A percentile compares a stretch with the other conserved stretches of the same genome.
Conservation (phyloP, 1,139 yeast species). For the Kodamaea ohmeri region DNA sequence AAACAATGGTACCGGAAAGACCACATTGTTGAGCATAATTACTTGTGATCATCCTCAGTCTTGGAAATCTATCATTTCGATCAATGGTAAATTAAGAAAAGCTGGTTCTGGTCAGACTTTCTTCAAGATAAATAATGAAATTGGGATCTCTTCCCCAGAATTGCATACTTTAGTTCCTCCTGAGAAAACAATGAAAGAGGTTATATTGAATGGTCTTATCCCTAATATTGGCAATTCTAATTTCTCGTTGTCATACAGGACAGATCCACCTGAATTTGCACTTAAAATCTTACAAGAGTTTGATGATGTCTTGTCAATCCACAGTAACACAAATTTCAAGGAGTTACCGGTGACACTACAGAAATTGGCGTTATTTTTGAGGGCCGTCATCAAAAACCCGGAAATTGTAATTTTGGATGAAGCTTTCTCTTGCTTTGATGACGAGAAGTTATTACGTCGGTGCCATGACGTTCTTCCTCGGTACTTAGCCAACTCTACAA, state of each 20-base stretch:
- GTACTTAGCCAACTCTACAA: conserved; percentile 60
- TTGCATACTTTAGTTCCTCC: conserved; percentile 79
- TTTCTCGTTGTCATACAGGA: conserved; percentile 19
- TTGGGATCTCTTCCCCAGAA: conserved; percentile 92
- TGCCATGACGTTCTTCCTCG: conserved; percentile 63
- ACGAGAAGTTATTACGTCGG: conserved; percentile 49
- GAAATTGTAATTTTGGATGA: conserved; percentile 80
- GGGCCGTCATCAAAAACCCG: conserved; percentile 78
- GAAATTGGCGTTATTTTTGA: conserved; percentile 68
- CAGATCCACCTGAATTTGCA: conserved; percentile 14
- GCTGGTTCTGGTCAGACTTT: conserved; percentile 71
- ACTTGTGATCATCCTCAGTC: conserved; percentile 98
- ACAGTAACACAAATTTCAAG: conserved; percentile 41
- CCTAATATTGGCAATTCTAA: conserved; percentile 56
- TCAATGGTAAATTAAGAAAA: conserved; percentile 65
- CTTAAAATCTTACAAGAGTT: conserved; percentile 24
- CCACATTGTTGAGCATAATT: conserved; percentile 76
- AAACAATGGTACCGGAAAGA: conserved; percentile 89
- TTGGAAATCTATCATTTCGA: conserved; percentile 70
- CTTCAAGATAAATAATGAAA: conserved; percentile 72
- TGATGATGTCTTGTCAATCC: conserved; percentile 25
- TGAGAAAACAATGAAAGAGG: conserved; percentile 48
- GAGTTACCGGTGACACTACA: conserved; percentile 71
- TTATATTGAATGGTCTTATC: conserved; percentile 72
- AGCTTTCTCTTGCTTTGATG: conserved; percentile 90